Conservation (phyloP, 2,329 filamentous ascomycete genomes). For the Furcasterigmium sp. region DNA sequence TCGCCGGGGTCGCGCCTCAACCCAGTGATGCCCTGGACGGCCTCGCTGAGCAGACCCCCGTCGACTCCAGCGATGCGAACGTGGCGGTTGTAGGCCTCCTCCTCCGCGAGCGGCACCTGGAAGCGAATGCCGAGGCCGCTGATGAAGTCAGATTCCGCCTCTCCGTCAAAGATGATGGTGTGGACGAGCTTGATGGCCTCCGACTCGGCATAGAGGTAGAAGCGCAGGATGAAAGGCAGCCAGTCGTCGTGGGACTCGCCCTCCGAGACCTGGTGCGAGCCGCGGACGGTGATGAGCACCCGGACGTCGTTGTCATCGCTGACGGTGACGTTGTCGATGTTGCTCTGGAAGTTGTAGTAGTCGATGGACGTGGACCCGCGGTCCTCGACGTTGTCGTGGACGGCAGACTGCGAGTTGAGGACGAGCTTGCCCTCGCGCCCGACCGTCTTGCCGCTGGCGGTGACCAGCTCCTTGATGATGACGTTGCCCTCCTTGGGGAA, state of each 20-base stretch:
- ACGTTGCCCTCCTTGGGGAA: constrained; percentile 37
- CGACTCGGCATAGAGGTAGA: constrained; percentile 54
- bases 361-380: constrained; percentile 27
- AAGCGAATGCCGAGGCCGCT: constrained; percentile 50
- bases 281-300: constrained; percentile 39
- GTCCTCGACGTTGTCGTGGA: constrained; percentile 33
- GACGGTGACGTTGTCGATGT: constrained; percentile 44
- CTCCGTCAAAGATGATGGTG: constrained; percentile 49
- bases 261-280: constrained; percentile 26
- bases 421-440: constrained; percentile 44
- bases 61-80: constrained; percentile 49
- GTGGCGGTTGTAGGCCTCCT: constrained; percentile 54
- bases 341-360: constrained; percentile 42
- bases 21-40: constrained; percentile 55
- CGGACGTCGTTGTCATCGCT: constrained; percentile 34
- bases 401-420: constrained; percentile 43
- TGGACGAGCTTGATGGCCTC: constrained; percentile 50
- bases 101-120: constrained; percentile 44
- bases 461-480: constrained; percentile 33
- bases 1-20: constrained; percentile 48
- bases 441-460: constrained; percentile 32
- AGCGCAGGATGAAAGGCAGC: constrained; percentile 50
- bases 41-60: constrained; percentile 51
- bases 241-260: constrained; percentile 35
- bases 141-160: constrained; percentile 44